phyloP scores from a whole-genome alignment of 2,329 filamentous ascomycete species.

The Apiospora rasikravindrae region DNA sequence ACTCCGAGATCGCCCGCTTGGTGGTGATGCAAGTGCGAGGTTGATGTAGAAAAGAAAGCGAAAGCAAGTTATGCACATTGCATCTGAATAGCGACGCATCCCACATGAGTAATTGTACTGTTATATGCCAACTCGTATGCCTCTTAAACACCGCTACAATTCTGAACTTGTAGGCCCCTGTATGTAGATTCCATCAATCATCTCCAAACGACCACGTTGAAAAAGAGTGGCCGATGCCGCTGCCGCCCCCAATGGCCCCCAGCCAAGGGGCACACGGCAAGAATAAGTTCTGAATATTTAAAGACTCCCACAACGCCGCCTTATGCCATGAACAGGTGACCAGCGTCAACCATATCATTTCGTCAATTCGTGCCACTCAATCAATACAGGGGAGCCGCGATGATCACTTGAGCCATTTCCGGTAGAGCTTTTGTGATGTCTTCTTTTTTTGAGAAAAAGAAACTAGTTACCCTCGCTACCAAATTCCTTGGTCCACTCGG shows the following conservation, averaged over 20 bases:
- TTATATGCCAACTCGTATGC: too few relatives aligned
- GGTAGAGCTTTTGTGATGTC: not conserved
- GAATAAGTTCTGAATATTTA: not conserved
- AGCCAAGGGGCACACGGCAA: not conserved
- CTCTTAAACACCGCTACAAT: too few relatives aligned
- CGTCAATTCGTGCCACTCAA: not conserved
- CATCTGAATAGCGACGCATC: too few relatives aligned
- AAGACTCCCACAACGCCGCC: slow-evolving; percentile 8
- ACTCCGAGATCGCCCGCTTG: too few relatives aligned
- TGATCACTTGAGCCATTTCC: not conserved
- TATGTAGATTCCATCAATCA: too few relatives aligned
- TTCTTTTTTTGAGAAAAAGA: not conserved
- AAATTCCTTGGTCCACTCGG: slow-evolving; percentile 96
- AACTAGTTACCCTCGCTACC: slow-evolving; percentile 78
- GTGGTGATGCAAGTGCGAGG: too few relatives aligned
- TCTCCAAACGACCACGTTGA: too few relatives aligned
- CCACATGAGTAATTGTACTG: not conserved
- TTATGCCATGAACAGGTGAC: not conserved
- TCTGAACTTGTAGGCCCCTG: too few relatives aligned
- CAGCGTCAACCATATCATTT: not conserved
- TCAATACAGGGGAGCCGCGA: not conserved
- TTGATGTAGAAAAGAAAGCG: too few relatives aligned
- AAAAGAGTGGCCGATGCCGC: too few relatives aligned
- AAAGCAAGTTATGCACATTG: too few relatives aligned
- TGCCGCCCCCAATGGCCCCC: too few relatives aligned